These are phyloP conservation scores for Sporothrix euskadiensis DNA, from an alignment of 2,329 filamentous ascomycete species.

Conservation along the genomic window DNA sequence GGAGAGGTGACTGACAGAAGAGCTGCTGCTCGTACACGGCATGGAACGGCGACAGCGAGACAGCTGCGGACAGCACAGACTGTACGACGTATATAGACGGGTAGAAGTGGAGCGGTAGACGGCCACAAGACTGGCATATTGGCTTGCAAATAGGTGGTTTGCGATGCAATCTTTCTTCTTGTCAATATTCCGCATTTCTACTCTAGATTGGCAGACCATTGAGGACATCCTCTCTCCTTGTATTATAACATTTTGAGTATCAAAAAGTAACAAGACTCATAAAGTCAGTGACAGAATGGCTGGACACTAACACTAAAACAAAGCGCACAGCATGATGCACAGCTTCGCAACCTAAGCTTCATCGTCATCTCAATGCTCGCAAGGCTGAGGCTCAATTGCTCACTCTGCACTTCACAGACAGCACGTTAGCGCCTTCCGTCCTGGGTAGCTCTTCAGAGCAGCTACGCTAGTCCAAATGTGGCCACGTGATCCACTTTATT, in stretches of 20 bases:
- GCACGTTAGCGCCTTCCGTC: not conserved
- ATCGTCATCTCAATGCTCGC: not conserved
- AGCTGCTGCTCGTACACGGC: not conserved
- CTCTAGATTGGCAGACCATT: conserved; percentile 17
- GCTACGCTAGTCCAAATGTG: not conserved
- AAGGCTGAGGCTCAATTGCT: conserved; percentile 5
- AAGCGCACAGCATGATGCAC: not conserved
- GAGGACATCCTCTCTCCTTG: not conserved
- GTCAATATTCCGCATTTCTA: not conserved
- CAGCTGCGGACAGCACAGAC: not conserved
- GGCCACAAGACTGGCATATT: not conserved
- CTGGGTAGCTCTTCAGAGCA: not conserved
- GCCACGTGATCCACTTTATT: not conserved
- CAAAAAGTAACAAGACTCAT: not conserved
- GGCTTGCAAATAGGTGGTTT: not conserved
- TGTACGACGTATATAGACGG: not conserved
- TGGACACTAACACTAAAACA: not conserved
- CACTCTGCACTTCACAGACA: not conserved
- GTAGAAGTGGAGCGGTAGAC: too few species aligned
- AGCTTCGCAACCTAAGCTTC: not conserved
- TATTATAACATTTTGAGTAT: not conserved
- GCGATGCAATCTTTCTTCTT: not conserved
- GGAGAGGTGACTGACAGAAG: not conserved
- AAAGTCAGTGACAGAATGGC: not conserved
- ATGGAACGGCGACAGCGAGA: not conserved